Base-by-base conservation (phyloP, 2,329 filamentous ascomycete genomes). In the Teratosphaeria viscida region DNA sequence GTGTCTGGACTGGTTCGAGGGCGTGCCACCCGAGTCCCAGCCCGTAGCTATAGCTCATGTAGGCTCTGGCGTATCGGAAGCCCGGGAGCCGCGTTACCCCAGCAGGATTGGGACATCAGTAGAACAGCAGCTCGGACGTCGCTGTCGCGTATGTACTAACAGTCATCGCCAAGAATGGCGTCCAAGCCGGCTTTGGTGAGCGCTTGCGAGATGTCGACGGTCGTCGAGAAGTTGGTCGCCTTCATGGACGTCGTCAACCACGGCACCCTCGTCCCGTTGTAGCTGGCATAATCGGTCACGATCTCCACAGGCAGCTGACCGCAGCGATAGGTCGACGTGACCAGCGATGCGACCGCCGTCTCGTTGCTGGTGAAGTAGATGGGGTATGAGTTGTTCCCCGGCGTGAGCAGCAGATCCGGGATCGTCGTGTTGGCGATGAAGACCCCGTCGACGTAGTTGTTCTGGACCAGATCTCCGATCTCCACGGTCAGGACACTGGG, bases 391-490 rank as follows among this genome's bases (percentile, higher is more conserved):
- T 87, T 87, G 39, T 70, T 70, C 60, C 86, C 86, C 2, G 85
- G 85, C 37, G 66, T 69, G 54, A 89, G 78, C 19, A 79, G 63
- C 53, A 89, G 74, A 73, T 87, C 77, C 63, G 82, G 74, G 62
- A 89, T 78, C 62, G 77, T 80, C 7, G 82, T 73, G 49, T 73
- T 79, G 57, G 86, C 86, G 62, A 88, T 77, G 1, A 74, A 63
- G 53, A 72, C 64, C 54, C 76, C 78, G 53, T 79, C 76, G 57
- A 85, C 77, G 66, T 76, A 82, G 68, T 83, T 84, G 71, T 78
- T 73, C 72, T 87, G 86, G 32, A 81, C 81, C 39, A 83, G 76
- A 66, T 88, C 86, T 66, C 86, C 86, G 77, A 89, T 81, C 37
- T 86, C 80, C 57, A 89, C 77, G n/a, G 79, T 83, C 68, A 86